A percentile compares a stretch with the other conserved stretches of the same genome.
phyloP scores from a whole-genome alignment of 2,329 filamentous ascomycete genomes.

The Didymella pomorum region DNA sequence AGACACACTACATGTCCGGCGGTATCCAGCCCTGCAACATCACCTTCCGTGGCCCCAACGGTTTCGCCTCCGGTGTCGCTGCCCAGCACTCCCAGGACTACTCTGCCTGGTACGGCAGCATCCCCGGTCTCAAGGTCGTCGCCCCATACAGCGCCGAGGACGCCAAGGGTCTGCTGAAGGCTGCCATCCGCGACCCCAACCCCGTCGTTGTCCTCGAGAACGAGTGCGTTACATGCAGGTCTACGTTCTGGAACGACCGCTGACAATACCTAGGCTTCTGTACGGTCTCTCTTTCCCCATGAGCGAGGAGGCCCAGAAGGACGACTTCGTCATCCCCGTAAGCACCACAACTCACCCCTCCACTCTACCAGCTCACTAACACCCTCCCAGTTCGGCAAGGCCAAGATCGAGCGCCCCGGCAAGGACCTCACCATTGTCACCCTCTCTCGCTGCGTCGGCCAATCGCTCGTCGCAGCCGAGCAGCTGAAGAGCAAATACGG shows the following conservation, averaged over 20 bases:
- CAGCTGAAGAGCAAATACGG: constrained; percentile 96
- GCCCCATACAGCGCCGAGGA: constrained; percentile 96
- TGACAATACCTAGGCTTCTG: constrained; percentile 64
- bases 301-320: constrained; percentile 94
- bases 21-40: constrained; percentile 99
- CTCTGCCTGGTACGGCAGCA: constrained; percentile 97
- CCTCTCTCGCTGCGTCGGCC: constrained; percentile 93
- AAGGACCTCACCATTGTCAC: constrained; percentile 97
- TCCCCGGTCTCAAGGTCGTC: constrained; percentile 97
- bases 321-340: constrained; percentile 91
- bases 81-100: constrained; percentile 99
- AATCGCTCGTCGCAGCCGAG: constrained; percentile 87
- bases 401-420: constrained; percentile 96
- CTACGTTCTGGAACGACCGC: neutral
- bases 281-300: constrained; percentile 97
- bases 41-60: constrained; percentile 98
- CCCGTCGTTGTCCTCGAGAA: constrained; percentile 77
- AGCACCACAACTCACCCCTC: constrained; percentile 17
- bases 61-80: constrained; percentile 92
- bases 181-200: constrained; percentile 97
- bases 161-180: constrained; percentile 97
- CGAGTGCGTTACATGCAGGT: constrained; percentile 49
- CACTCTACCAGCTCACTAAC: constrained; percentile 21
- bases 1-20: constrained; percentile 99
- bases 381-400: constrained; percentile 80